phyloP scores from a whole-genome alignment of 768 basidiomycete species.

The Amanita pallidorosea region DNA sequence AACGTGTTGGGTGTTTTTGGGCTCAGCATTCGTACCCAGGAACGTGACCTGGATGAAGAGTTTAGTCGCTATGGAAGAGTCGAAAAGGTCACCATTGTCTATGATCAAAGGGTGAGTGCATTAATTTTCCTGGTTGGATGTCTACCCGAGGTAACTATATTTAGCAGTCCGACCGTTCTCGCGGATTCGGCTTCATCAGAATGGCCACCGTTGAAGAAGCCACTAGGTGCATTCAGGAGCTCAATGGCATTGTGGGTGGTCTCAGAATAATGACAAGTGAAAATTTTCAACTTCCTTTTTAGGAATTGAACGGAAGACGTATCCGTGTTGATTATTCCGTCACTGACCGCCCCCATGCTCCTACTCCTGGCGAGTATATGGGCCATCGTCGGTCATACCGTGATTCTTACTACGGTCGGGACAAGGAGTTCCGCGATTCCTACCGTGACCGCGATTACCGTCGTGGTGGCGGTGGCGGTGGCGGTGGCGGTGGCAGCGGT shows the following conservation, averaged over 20 bases:
- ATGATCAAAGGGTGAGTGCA: constrained; percentile 80
- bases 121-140: neutral
- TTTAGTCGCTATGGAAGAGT: constrained; percentile 83
- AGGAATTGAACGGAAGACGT: constrained; percentile 92
- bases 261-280: neutral
- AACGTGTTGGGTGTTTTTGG: constrained; percentile 96
- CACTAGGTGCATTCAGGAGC: constrained; percentile 71
- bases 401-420: constrained; percentile 27
- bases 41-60: constrained; percentile 91
- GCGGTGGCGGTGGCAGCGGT: constrained; percentile 24
- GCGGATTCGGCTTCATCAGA: constrained; percentile 96
- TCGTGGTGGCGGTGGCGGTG: constrained; percentile 27
- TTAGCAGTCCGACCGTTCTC: constrained; percentile 80
- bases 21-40: constrained; percentile 89
- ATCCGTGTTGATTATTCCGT: constrained; percentile 97
- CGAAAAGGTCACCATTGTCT: constrained; percentile 93
- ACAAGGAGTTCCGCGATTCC: constrained; percentile 24
- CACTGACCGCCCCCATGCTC: constrained; percentile 86
- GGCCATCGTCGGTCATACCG: constrained; percentile 61
- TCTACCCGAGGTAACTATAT: neutral
- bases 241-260: constrained; percentile 79
- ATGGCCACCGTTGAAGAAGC: constrained; percentile 91
- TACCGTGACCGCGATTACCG: constrained; percentile 45
- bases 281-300: constrained; percentile 4
- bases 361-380: constrained; percentile 98